Percentiles rank a stretch among this genome's conserved stretches.
phyloP scores from a whole-genome alignment of 257 asterid species.

The Plectranthus barbatus region DNA sequence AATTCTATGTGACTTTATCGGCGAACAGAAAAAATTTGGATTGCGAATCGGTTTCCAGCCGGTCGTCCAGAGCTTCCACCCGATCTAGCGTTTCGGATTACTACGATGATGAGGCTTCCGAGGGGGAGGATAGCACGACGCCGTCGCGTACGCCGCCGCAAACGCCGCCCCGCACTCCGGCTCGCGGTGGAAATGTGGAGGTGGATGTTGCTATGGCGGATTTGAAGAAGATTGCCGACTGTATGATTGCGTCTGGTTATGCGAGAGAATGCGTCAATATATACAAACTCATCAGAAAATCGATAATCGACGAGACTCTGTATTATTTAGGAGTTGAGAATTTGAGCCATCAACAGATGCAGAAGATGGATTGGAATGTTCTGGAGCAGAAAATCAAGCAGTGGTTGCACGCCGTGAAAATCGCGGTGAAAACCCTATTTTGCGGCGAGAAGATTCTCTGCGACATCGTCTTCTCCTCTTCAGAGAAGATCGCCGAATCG shows the following conservation, averaged over 20 bases:
- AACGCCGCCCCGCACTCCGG: constrained; percentile 9
- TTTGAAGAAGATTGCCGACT: constrained; percentile 56
- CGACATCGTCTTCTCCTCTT: constrained; percentile 55
- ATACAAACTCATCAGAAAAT: constrained; percentile 52
- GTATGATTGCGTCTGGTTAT: constrained; percentile 67
- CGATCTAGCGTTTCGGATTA: constrained; percentile 32
- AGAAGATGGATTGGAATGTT: constrained; percentile 62
- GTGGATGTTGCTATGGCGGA: constrained; percentile 36
- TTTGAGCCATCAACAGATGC: constrained; percentile 42
- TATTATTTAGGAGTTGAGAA: constrained; percentile 61
- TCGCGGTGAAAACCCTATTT: constrained; percentile 52
- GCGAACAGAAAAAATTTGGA: constrained; percentile 40
- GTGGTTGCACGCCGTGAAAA: constrained; percentile 44
- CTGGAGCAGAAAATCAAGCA: constrained; percentile 46
- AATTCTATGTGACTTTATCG: constrained; percentile 40
- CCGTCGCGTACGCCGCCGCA: constrained; percentile 25
- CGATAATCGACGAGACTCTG: constrained; percentile 72
- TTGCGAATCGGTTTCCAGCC: constrained; percentile 42
- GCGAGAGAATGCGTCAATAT: constrained; percentile 55
- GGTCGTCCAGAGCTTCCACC: constrained; percentile 24
- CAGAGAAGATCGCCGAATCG: constrained; percentile 45
- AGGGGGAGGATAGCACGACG: constrained; percentile 27
- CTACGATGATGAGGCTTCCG: constrained; percentile 26
- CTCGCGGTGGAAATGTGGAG: constrained; percentile 1
- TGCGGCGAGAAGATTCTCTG: constrained; percentile 61